Evolutionary conservation across 257 asterid species (phyloP).

Genomic region (Nemophila menziesii): DNA sequence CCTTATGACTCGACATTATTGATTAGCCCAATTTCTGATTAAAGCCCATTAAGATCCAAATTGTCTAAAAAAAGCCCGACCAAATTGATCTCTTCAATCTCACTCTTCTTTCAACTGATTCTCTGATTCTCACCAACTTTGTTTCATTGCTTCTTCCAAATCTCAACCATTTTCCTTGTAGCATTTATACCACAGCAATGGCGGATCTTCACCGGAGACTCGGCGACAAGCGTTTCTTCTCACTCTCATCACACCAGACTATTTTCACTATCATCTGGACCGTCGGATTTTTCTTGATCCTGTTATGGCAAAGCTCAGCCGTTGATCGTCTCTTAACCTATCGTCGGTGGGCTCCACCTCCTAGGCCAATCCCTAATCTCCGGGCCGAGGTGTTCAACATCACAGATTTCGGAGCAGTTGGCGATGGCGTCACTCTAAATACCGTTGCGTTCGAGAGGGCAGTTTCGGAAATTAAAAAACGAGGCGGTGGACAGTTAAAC

Average conservation of each 20-base stretch:
- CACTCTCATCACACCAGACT: constrained; percentile 23
- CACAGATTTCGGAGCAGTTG: constrained; percentile 77
- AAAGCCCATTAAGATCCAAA: too few relatives aligned
- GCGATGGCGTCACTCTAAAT: constrained; percentile 66
- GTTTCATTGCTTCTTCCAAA: not conserved
- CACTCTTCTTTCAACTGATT: not conserved
- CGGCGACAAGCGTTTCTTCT: constrained; percentile 18
- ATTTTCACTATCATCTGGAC: constrained; percentile 56
- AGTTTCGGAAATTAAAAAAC: constrained; percentile 40
- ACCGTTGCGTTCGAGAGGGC: constrained; percentile 69
- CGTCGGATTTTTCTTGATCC: constrained; percentile 49
- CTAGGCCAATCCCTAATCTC: constrained; percentile 53
- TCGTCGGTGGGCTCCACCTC: constrained; percentile 20
- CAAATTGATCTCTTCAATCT: not conserved
- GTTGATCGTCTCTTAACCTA: constrained; percentile 27
- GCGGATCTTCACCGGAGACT: constrained; percentile 39
- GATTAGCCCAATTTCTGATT: too few relatives aligned
- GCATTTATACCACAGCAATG: constrained; percentile 22
- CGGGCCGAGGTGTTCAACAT: constrained; percentile 56
- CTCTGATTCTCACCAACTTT: not conserved
- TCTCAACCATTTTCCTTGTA: not conserved
- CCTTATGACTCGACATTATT: too few relatives aligned
- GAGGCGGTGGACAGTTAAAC: constrained; percentile 91
- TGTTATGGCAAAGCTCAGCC: constrained; percentile 53
- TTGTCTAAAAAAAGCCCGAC: not conserved